phyloP scores from a whole-genome alignment of 2,329 filamentous ascomycete genomes.

The Neonectria sp. region DNA sequence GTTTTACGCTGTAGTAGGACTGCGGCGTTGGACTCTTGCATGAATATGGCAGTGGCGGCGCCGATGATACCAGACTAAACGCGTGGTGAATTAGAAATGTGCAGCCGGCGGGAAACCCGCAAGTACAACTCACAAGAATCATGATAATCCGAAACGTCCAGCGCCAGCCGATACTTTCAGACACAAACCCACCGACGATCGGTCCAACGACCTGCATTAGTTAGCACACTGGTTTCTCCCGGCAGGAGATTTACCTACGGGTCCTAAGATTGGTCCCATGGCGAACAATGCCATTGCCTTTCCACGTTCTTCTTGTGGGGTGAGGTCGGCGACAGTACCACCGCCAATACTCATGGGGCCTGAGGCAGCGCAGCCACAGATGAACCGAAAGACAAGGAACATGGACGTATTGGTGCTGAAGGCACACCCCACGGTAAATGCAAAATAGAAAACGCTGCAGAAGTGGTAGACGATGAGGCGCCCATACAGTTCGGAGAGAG shows the following conservation, averaged over 20 bases:
- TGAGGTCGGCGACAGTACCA: conserved; percentile 37
- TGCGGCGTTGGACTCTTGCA: conserved; percentile 48
- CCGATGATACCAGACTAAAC: conserved; percentile 8
- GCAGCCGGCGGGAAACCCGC: not conserved
- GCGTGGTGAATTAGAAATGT: not conserved
- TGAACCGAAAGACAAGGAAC: conserved; percentile 36
- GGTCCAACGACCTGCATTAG: conserved; percentile 39
- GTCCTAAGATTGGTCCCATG: conserved; percentile 72
- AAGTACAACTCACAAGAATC: conserved; percentile 50
- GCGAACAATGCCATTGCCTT: conserved; percentile 75
- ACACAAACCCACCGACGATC: conserved; percentile 61
- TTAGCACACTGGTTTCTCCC: not conserved
- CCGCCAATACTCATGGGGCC: conserved; percentile 38
- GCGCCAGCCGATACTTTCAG: conserved; percentile 63
- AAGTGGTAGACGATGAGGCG: conserved; percentile 35
- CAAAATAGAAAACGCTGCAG: conserved; percentile 23
- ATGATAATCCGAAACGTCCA: conserved; percentile 67
- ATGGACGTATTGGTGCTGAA: conserved; percentile 31
- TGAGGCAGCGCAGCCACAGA: conserved; percentile 37
- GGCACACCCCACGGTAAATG: conserved; percentile 34
- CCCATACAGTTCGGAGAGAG: conserved; percentile 37
- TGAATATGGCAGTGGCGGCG: conserved; percentile 30
- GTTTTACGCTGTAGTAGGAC: conserved; percentile 29
- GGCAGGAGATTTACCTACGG: conserved; percentile 51
- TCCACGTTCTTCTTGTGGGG: conserved; percentile 58